These are phyloP conservation scores for Truncatella angustata DNA, from an alignment of 2,329 filamentous ascomycete genomes.

Conservation along the genomic window DNA sequence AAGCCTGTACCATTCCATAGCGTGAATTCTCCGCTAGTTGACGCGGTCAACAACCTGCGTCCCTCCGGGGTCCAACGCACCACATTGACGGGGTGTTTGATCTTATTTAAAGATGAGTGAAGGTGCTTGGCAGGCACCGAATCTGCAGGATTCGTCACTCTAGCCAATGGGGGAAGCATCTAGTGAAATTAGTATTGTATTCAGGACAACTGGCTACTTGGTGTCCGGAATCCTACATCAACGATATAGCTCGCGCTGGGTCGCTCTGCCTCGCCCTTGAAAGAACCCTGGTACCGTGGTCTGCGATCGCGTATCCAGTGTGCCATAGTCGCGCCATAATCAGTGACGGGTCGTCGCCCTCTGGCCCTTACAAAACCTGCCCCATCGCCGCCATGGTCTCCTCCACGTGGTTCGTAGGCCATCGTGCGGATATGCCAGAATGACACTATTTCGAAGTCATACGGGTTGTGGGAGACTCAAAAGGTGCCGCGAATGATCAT, in stretches of 20 bases:
- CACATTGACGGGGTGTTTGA: slow-evolving; percentile 95
- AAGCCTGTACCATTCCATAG: slow-evolving; percentile 98
- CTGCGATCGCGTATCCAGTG: slow-evolving; percentile 87
- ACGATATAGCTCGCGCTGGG: slow-evolving; percentile 88
- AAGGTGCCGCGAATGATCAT: slow-evolving; percentile 1
- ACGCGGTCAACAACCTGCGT: slow-evolving; percentile 84
- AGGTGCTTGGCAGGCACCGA: slow-evolving; percentile 92
- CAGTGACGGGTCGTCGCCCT: slow-evolving; percentile 71
- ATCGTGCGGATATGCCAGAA: slow-evolving; percentile 31
- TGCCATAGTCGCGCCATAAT: slow-evolving; percentile 86
- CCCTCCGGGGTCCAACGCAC: slow-evolving; percentile 98
- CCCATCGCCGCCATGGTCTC: slow-evolving; percentile 43
- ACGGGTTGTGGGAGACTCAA: not conserved
- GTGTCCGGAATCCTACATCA: slow-evolving; percentile 58
- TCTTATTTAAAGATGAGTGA: slow-evolving; percentile 97
- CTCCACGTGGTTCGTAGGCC: slow-evolving; percentile 55
- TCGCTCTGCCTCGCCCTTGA: slow-evolving; percentile 74
- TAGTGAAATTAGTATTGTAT: slow-evolving; percentile 34
- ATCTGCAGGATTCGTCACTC: slow-evolving; percentile 73
- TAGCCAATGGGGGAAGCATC: slow-evolving; percentile 84
- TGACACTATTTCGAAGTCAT: not conserved
- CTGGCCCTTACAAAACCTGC: slow-evolving; percentile 45
- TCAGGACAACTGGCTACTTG: not conserved
- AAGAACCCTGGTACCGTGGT: slow-evolving; percentile 70
- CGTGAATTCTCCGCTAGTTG: slow-evolving; percentile 96